Base-by-base conservation (phyloP, 2,329 filamentous ascomycete species). In the Xylaria polymorpha region DNA sequence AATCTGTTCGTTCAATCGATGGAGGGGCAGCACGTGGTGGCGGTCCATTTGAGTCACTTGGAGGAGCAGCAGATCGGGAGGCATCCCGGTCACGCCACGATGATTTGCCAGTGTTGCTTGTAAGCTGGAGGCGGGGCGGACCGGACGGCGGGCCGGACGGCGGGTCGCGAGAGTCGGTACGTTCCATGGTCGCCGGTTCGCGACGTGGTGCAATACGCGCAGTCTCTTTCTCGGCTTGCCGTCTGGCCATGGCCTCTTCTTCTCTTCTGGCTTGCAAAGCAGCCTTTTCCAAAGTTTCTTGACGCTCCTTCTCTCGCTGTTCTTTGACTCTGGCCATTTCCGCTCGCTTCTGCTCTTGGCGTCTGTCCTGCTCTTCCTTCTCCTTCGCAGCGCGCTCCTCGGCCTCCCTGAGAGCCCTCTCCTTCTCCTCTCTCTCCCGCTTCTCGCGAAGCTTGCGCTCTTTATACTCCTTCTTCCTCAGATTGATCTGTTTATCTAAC, bases 401-500 rank as follows among this genome's bases (percentile, higher is more conserved):
- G 76, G 96, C 94, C 81, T 98, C 96, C 68, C 87, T 88, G 66
- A 91, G 85, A 72, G 87, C 87, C 65, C 90, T 89, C 83, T 97
- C 94, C 78, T 90, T 90, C 81, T 96, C 94, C 81, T 97, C 94
- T 60, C 87, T 88, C 83, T 97, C 94, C 66, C 89, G 87, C 84
- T 90, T 94, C 87, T 98, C 94, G 66, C 92, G 90, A 65, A 93
- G 87, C 80, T 91, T 91, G 74, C 90, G 89, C 79, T 98, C 95
- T 75, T 92, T 91, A 77, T 92, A 90, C 80, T 98, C 94, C 87
- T 94, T 95, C 83, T 94, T 91, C 77, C 96, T 93, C 73, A 90
- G 88, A 46, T 91, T 88, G 82, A 98, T 97, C 84, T 97, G 94
- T 82, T 92, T 92, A 85, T 98, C 93, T 67, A 98, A 88, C 80